Percentiles rank a stretch among this genome's conserved stretches.
These are phyloP conservation scores for Pleurostoma richardsiae DNA, from an alignment of 2,329 filamentous ascomycete species.

Conservation along the genomic window DNA sequence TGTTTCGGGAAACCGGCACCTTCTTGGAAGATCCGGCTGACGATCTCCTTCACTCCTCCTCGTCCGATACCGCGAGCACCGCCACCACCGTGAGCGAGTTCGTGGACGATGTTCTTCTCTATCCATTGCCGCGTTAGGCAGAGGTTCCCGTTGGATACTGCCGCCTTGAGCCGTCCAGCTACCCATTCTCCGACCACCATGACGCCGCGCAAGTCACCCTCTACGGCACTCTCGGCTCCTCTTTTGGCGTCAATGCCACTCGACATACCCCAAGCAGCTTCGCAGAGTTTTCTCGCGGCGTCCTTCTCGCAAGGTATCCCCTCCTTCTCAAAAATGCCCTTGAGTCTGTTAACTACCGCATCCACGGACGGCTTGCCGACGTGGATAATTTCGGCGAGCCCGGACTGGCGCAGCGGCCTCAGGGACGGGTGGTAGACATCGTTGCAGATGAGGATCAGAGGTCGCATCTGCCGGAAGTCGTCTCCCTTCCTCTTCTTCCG, in stretches of 20 bases:
- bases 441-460: conserved; percentile 92
- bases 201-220: conserved; percentile 72
- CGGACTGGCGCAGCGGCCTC: conserved; percentile 78
- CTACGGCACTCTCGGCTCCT: conserved; percentile 62
- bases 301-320: conserved; percentile 85
- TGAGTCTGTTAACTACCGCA: conserved; percentile 76
- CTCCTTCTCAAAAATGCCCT: conserved; percentile 81
- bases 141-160: conserved; percentile 27
- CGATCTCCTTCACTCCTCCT: conserved; percentile 69
- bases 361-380: conserved; percentile 85
- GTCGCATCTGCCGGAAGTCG: conserved; percentile 79
- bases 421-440: conserved; percentile 92
- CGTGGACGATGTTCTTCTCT: conserved; percentile 63
- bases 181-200: conserved; percentile 90
- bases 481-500: conserved; percentile 71
- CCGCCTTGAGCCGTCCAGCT: conserved; percentile 60
- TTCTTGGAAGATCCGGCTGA: conserved; percentile 72
- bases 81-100: conserved; percentile 65
- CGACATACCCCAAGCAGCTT: conserved; percentile 76
- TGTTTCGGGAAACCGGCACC: conserved; percentile 71
- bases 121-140: conserved; percentile 71
- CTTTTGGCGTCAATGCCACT: conserved; percentile 65
- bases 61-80: conserved; percentile 67
- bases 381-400: conserved; percentile 83
- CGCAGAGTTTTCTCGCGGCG: conserved; percentile 78